Base-by-base conservation (phyloP, 1,284 basidiomycete genomes). In the Gymnopus androsaceus region DNA sequence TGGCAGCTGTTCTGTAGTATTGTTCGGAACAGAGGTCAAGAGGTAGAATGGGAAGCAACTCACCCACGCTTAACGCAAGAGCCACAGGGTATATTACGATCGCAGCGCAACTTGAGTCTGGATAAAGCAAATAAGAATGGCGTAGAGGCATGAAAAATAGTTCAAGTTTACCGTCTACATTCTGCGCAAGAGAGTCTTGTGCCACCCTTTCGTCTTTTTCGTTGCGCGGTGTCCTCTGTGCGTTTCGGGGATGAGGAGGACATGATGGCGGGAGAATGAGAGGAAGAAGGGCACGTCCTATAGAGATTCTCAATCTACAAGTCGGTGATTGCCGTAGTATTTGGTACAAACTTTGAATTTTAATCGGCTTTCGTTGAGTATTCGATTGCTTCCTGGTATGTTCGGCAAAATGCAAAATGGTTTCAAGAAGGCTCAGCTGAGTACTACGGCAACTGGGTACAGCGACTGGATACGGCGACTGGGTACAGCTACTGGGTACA, bases 181-280 rank as follows among this genome's bases (percentile, higher is more conserved):
- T 90, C 88, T 21, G 88, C 88, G 64, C 87, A 90, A 4, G 86
- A 88, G 40, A 90, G 77, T 46, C 88, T 80, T 3, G 84, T 88
- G 11, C 88, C 87, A 41, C 88, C 88, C 60, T 90, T 87, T 68
- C 87, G 79, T 46, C 86, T 80, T 69, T 88, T 89, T 74, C 87
- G 87, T 21, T 75, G 66, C 28, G 44, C 25, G 14, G 76, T 72
- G 54, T 70, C 73, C 14, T 74, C 66, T 19, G 66, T 68, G 53
- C 63, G 57, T 31, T 64, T 56, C 55, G 68, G 58, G 46, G 33
- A 63, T 61, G 54, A 65, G 45, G 74, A 69, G 54, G 77, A 72
- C 75, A 78, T 79, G 67, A 61, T 30, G 65, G 58, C 41, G 41
- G 53, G 44, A 34, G 51, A 23, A 37, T 34, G 41, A 44, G 51